Conservation (phyloP, 1,284 basidiomycete genomes). For the Phylloboletellus chloephorus region DNA sequence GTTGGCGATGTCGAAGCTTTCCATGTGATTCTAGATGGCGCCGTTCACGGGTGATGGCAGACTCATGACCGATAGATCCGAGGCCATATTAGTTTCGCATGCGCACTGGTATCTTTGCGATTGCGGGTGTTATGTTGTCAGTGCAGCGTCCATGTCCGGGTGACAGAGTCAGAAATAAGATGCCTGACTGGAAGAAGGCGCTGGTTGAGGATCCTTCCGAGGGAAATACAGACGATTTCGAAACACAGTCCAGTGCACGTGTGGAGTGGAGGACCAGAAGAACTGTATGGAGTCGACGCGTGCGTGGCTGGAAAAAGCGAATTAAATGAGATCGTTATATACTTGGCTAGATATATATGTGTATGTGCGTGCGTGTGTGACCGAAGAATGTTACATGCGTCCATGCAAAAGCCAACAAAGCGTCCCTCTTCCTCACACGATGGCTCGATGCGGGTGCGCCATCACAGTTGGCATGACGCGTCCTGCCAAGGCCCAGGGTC, state of each 20-base stretch:
- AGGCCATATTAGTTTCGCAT: neutral
- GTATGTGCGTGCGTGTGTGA: conserved; percentile 15
- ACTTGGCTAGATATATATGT: conserved; percentile 8
- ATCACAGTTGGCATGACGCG: no score
- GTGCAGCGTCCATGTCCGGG: neutral
- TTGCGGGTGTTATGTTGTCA: neutral
- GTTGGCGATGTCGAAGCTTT: neutral
- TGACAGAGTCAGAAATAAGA: no score
- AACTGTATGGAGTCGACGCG: neutral
- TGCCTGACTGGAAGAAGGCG: no score
- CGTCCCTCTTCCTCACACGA: conserved; percentile 4
- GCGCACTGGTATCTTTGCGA: neutral
- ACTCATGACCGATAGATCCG: conserved; percentile 3
- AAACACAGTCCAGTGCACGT: conserved; percentile 16
- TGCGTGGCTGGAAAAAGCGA: neutral
- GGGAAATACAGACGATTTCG: conserved; percentile 19
- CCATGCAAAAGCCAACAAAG: conserved; percentile 1
- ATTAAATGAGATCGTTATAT: conserved; percentile 12
- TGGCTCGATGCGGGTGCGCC: conserved; percentile 14
- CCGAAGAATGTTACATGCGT: conserved; percentile 3
- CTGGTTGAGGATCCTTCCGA: conserved; percentile 30
- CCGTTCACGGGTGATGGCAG: neutral
- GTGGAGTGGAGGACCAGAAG: conserved; percentile 7
- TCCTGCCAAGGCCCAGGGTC: no score
- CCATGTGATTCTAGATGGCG: no score